phyloP scores from a whole-genome alignment of 2,329 filamentous ascomycete species.

The Botryosphaeria agaves region DNA sequence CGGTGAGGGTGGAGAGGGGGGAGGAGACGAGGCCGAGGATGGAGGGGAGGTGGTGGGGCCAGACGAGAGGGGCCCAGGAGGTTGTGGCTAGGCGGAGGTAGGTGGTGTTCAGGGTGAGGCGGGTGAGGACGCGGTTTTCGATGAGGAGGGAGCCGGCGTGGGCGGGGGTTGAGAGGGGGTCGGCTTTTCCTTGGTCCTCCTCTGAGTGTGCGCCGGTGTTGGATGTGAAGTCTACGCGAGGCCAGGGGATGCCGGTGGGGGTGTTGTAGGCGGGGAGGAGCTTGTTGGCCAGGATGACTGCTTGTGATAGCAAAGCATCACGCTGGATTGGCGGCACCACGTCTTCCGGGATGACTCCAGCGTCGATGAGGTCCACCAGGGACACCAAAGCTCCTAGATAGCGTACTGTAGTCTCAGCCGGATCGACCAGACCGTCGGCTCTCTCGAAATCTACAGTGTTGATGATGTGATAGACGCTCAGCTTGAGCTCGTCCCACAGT shows the following conservation, averaged over 20 bases:
- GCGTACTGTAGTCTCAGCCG: conserved; percentile 23
- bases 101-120: conserved; percentile 20
- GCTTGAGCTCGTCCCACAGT: conserved; percentile 23
- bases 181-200: conserved; percentile 14
- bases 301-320: conserved; percentile 17
- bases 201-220: conserved; percentile 15
- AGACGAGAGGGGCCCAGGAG: conserved; percentile 27
- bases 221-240: conserved; percentile 23
- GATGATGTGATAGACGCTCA: conserved; percentile 20
- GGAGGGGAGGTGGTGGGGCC: conserved; percentile 21
- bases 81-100: conserved; percentile 24
- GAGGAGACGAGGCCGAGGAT: conserved; percentile 23
- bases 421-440: conserved; percentile 19
- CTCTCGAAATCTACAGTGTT: conserved; percentile 17
- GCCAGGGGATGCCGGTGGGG: conserved; percentile 25
- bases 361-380: conserved; percentile 22
- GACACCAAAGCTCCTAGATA: conserved; percentile 23
- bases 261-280: conserved; percentile 22
- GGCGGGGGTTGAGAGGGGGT: conserved; percentile 22
- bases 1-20: conserved; percentile 25
- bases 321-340: conserved; percentile 14
- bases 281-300: conserved; percentile 18
- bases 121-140: conserved; percentile 23
- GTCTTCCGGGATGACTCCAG: conserved; percentile 18
- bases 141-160: conserved; percentile 26